These are phyloP conservation scores for Fusarium citri DNA, from an alignment of 2,329 filamentous ascomycete genomes.

Conservation along the genomic window DNA sequence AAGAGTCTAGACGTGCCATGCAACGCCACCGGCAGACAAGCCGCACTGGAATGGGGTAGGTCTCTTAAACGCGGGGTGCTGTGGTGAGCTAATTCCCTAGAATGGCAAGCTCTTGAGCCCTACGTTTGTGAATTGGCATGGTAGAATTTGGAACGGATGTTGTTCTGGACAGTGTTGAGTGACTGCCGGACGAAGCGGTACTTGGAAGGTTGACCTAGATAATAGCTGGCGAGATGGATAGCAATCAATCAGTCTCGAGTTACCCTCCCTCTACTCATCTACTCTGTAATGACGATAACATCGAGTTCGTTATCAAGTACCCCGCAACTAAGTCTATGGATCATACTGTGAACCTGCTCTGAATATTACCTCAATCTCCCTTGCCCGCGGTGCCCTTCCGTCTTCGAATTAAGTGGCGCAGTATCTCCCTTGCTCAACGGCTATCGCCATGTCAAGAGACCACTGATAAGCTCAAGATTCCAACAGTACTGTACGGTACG, in stretches of 20 bases:
- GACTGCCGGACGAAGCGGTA: background rate
- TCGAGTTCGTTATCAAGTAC: background rate
- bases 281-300: background rate
- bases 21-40: background rate
- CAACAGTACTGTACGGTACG: background rate
- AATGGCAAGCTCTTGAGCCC: background rate
- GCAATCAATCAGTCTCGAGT: background rate
- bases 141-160: background rate
- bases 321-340: background rate
- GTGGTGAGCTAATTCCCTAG: background rate
- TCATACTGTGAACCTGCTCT: background rate
- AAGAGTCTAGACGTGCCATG: background rate
- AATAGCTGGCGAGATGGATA: background rate
- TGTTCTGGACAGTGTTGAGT: background rate
- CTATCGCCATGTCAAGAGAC: background rate
- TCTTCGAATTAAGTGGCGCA: conserved; percentile 10
- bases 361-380: background rate
- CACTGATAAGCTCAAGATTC: background rate
- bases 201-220: background rate
- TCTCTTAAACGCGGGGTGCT: background rate
- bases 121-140: background rate
- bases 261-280: background rate
- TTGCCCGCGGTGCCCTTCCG: conserved; percentile 14
- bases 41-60: background rate
- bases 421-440: background rate